Base-by-base conservation (phyloP, 1,284 basidiomycete genomes). In the Termitomyces sp. region DNA sequence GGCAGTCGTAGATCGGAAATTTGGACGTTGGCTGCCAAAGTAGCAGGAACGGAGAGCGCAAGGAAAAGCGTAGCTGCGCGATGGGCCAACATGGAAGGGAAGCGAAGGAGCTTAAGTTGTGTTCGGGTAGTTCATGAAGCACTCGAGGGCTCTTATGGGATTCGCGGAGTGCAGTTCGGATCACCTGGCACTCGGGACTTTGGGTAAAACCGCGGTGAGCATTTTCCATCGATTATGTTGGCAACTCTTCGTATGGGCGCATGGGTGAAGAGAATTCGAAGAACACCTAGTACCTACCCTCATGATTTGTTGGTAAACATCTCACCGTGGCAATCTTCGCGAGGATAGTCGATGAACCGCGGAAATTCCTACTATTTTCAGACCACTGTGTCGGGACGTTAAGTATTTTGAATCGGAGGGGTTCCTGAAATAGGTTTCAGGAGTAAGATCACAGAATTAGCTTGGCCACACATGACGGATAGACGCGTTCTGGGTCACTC, bases 1-100 rank as follows among this genome's bases (percentile, higher is more conserved):
- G 60, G 60, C 5, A 62, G 46, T 43, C 47, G 41, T 14, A 62
- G 46, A 40, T 33, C n/a, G 13, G 59, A 41, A 10, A 54, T 55
- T 38, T 62, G 60, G 13, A 62, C 44, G 11, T 52, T 53, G 1
- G 38, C 60, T n/a, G 52, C 55, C 11, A 57, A 19, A 35, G 46
- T 18, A 31, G 30, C 28, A 9, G 59, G 52, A 13, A 52, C 44
- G 10, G 50, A 49, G 11, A 58, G 18, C 13, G 49, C 41, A 14
- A 60, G 43, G 28, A 49, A 34, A 33, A 56, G 31, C n/a, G 50
- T 26, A 11, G 48, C 34, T 13, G 34, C 24, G 40, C 38, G 49
- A 47, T 42, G 21, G n/a, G 49, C 30, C 39, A 60, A 40, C 50
- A 54, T 58, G n/a, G 34, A 21, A 18, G 21, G 34, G 31, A 52